phyloP scores from a whole-genome alignment of 139 green algal species.

The Trebouxia sp. region DNA sequence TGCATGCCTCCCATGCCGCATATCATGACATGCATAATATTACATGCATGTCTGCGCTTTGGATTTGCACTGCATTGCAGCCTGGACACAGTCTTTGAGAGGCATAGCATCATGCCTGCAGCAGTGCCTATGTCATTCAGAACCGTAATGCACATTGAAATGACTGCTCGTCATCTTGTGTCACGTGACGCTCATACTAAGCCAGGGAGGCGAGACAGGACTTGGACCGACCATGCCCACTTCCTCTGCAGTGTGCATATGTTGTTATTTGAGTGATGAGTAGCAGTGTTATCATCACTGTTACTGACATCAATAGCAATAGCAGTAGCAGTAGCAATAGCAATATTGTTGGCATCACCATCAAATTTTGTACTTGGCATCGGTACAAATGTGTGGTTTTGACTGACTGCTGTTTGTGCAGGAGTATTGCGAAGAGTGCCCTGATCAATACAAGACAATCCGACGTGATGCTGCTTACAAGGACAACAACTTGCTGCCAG shows the following conservation, averaged over 20 bases:
- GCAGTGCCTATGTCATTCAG: too few relatives aligned
- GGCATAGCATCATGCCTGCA: not conserved
- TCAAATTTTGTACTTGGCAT: not conserved
- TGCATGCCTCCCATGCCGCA: not conserved
- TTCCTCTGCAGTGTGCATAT: too few relatives aligned
- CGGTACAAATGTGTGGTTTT: not conserved
- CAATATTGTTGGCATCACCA: not conserved
- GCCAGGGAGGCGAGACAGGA: too few relatives aligned
- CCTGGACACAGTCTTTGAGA: not conserved
- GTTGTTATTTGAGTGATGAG: not conserved
- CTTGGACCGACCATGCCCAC: too few relatives aligned
- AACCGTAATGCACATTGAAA: too few relatives aligned
- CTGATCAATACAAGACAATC: conserved; percentile 42
- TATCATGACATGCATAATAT: not conserved
- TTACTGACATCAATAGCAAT: not conserved
- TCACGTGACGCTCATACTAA: too few relatives aligned
- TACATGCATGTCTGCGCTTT: not conserved
- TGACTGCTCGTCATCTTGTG: too few relatives aligned
- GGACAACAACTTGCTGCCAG: conserved; percentile 63
- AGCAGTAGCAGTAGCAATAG: not conserved
- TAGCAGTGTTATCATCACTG: not conserved
- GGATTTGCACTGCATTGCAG: not conserved
- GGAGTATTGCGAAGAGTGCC: conserved; percentile 68
- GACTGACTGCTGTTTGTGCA: not conserved
- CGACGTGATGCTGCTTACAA: conserved; percentile 42